Evolutionary conservation across 768 basidiomycete genomes (phyloP).

Genomic region (Psilocybe cubensis): DNA sequence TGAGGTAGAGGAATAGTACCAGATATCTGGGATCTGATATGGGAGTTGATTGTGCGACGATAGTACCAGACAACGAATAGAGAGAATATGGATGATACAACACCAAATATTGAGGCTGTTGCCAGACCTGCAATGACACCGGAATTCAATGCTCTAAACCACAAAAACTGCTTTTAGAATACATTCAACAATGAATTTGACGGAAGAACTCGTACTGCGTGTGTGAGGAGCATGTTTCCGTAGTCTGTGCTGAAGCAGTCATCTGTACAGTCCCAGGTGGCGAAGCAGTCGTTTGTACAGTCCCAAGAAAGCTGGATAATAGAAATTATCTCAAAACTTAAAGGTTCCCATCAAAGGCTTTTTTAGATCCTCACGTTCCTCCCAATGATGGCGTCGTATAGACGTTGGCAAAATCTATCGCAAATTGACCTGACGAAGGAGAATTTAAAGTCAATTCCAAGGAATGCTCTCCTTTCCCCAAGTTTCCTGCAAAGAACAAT

Average conservation of each 20-base stretch:
- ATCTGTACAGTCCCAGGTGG: no score
- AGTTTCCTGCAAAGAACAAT: slow-evolving; percentile 19
- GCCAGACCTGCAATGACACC: slow-evolving; percentile 16
- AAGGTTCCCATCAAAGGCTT: no score
- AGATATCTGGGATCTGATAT: not conserved
- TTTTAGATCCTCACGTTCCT: slow-evolving; percentile 20
- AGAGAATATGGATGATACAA: slow-evolving; percentile 8
- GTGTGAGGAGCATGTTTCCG: not conserved
- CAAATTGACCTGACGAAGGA: slow-evolving; percentile 11
- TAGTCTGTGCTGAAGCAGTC: not conserved
- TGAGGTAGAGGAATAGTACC: not conserved
- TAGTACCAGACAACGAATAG: slow-evolving; percentile 11
- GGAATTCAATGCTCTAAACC: slow-evolving; percentile 2
- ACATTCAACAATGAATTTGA: not conserved
- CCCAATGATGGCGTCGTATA: slow-evolving; percentile 24
- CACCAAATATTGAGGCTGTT: slow-evolving; percentile 10
- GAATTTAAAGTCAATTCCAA: slow-evolving; percentile 4
- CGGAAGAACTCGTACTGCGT: not conserved
- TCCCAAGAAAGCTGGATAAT: not conserved
- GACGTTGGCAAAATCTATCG: slow-evolving; percentile 25
- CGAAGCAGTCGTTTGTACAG: not conserved
- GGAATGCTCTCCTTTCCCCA: slow-evolving; percentile 20
- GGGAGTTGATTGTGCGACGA: not conserved
- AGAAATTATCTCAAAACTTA: no score
- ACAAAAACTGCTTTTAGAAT: not conserved